Evolutionary conservation across 352 stramenopile species (phyloP).

Genomic region (Phytopythium oedochilum): DNA sequence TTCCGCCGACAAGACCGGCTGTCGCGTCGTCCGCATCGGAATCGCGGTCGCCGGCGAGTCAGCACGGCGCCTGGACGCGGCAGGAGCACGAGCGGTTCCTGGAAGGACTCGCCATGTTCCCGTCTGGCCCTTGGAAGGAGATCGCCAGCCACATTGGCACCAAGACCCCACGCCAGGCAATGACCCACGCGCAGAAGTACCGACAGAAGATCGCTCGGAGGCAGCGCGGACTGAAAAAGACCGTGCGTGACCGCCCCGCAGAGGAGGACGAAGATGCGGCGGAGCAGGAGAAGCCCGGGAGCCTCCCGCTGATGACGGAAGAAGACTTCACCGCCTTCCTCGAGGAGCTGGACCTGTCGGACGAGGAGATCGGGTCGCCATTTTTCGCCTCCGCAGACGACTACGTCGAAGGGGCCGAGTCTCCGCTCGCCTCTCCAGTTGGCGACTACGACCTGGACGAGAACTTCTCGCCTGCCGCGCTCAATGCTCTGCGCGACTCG

Average conservation of each 20-base stretch:
- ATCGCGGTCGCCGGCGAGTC: neutral
- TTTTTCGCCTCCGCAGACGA: neutral
- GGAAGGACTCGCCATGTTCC: constrained; percentile 43
- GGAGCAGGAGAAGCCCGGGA: neutral
- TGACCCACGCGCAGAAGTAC: constrained; percentile 93
- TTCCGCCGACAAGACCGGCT: constrained; percentile 19
- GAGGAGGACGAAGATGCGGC: constrained; percentile 10
- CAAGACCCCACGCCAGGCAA: constrained; percentile 84
- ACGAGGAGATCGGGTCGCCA: neutral
- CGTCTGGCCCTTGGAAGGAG: constrained; percentile 37
- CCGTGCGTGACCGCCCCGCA: constrained; percentile 23
- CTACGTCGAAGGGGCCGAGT: neutral
- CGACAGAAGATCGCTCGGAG: constrained; percentile 59
- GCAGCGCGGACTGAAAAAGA: constrained; percentile 31
- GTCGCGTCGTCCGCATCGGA: constrained; percentile 4
- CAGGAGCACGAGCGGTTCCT: constrained; percentile 52
- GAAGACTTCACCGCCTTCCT: constrained; percentile 2
- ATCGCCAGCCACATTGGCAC: constrained; percentile 43
- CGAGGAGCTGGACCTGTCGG: constrained; percentile 2
- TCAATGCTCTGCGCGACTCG: constrained; percentile 1
- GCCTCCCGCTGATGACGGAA: neutral
- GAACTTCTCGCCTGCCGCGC: neutral
- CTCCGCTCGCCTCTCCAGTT: neutral
- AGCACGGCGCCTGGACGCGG: constrained; percentile 27
- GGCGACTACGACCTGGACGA: neutral